Conservation (phyloP, 148 eudicot species). For the Cornus controversa region DNA sequence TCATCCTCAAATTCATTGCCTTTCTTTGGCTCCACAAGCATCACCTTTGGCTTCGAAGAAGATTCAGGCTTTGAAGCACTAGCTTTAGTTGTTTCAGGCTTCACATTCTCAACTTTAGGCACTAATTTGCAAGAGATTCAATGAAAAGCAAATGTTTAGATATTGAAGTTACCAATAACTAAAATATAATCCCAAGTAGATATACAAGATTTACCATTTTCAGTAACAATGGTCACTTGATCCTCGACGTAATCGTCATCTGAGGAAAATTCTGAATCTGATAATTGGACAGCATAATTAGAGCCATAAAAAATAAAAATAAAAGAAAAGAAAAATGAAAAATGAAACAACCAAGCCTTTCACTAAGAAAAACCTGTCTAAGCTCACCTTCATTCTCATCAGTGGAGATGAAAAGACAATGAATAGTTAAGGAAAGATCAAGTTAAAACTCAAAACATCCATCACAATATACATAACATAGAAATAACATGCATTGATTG, state of each 20-base stretch:
- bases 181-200: background rate
- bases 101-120: slow-evolving; percentile 7
- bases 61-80: slow-evolving; percentile 27
- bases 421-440: slow-evolving; percentile 41
- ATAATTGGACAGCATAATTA: background rate
- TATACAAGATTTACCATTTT: slow-evolving; percentile 32
- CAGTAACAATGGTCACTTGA: slow-evolving; percentile 2
- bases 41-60: slow-evolving; percentile 33
- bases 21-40: slow-evolving; percentile 25
- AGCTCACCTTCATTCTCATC: slow-evolving; percentile 30
- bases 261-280: slow-evolving; percentile 19
- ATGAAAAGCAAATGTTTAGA: background rate
- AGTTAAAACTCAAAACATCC: background rate
- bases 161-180: background rate
- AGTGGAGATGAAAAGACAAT: slow-evolving; percentile 19
- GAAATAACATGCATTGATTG: background rate
- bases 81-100: slow-evolving; percentile 24
- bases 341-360: no score
- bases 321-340: background rate
- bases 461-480: background rate
- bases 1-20: slow-evolving; percentile 38
- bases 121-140: slow-evolving; percentile 20
- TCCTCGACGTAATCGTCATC: slow-evolving; percentile 27
- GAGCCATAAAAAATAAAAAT: background rate
- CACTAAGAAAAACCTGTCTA: background rate